Percentiles rank a stretch among this genome's conserved stretches.
Evolutionary conservation across 164 flowering plant species (phyloP).

Genomic region (Chimonanthus praecox): DNA sequence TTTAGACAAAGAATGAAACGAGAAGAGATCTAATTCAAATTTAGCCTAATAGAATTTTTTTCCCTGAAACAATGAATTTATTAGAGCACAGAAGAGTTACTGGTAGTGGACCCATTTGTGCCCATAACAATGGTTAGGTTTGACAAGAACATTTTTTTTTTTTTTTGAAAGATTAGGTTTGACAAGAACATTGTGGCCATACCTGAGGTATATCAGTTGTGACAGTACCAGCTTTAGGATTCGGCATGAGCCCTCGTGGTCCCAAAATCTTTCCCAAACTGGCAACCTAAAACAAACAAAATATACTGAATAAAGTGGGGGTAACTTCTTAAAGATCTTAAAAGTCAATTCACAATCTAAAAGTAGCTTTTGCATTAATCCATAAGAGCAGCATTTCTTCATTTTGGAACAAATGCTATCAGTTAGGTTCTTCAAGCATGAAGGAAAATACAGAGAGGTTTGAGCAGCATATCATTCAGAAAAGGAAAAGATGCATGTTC

Average conservation of each 20-base stretch:
- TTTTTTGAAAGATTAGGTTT: too few relatives aligned
- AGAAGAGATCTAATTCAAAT: too few relatives aligned
- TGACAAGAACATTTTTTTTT: too few relatives aligned
- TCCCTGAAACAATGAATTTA: too few relatives aligned
- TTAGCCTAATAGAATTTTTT: too few relatives aligned
- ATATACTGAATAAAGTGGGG: not conserved
- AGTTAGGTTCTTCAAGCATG: not conserved
- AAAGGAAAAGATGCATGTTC: not conserved
- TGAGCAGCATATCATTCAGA: not conserved
- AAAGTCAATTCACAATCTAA: not conserved
- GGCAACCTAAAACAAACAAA: slow-evolving; percentile 47
- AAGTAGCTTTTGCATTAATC: not conserved
- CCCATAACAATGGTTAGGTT: too few relatives aligned
- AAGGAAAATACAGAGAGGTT: not conserved
- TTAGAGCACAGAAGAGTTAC: too few relatives aligned
- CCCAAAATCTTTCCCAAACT: slow-evolving; percentile 89
- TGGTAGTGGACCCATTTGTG: too few relatives aligned
- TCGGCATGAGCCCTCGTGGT: slow-evolving; percentile 99
- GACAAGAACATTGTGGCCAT: slow-evolving; percentile 2
- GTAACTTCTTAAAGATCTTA: not conserved
- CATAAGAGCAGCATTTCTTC: not conserved
- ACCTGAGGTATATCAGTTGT: slow-evolving; percentile 89
- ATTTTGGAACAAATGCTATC: not conserved
- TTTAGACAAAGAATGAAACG: too few relatives aligned
- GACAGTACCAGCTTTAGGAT: slow-evolving; percentile 98